Evolutionary conservation across 148 eudicot species (phyloP), one percentile per base, ranked within the genome.

Genomic region (Rhododendron ovatum): DNA sequence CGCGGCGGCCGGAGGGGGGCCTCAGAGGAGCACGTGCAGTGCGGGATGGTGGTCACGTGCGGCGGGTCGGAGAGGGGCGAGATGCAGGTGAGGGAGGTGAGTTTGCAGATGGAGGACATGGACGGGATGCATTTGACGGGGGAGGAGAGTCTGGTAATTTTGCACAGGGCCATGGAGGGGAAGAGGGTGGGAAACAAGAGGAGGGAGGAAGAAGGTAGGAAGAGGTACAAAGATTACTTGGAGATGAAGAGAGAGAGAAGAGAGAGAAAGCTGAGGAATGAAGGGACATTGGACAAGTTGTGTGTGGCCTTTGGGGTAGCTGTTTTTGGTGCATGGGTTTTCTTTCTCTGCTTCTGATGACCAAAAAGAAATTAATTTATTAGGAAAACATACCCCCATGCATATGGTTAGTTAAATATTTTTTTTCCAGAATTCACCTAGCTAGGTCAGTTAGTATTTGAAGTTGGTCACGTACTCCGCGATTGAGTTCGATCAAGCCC

Each of bases 81-180:
- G 43, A 80, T 94, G 90, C 95, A 90, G 71, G 95, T 95, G 92
- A 94, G 91, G 28, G 99, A 96, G 55, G 94, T 94, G 85, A 89
- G 98, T 81, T 28, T 96, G 83, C 90, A 88, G 86, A 88, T 95
- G 92, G 96, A 93, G 90, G 98, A 90, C 82, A 86, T 92, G 86
- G 93, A 92, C 11, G 98, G 98, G n/a, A 88, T 51, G 65, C 90
- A 90, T 39, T 75, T 95, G 80, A 87, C 65, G 12, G 98, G 98
- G 82, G 90, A 81, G 95, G 96, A 94, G 12, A 92, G 95, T 92
- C 87, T 96, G 92, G 93, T 86, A 81, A 90, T 92, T 86, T 50
- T 96, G 20, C 89, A 89, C 33, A 84, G 87, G 84, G 91, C 89
- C 3, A 71, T 96, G 87, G 91, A 87, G 88, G 91, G 91, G 41